phyloP scores from a whole-genome alignment of 306 rosid species.

The Fagus sylvatica region DNA sequence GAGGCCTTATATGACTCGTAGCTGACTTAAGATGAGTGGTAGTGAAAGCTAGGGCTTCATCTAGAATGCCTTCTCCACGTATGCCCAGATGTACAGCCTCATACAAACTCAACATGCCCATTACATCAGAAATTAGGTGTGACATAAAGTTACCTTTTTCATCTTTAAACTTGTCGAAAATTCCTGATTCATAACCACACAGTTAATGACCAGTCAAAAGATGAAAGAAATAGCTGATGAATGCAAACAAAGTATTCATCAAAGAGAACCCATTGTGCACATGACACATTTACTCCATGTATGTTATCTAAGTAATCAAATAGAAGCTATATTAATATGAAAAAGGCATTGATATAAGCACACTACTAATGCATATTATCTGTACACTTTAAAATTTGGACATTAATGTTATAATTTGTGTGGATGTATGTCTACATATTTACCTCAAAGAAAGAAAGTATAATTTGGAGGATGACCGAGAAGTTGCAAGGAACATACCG shows the following conservation, averaged over 20 bases:
- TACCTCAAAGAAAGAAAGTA: not conserved
- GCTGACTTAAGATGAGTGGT: conserved; percentile 29
- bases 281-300: no score
- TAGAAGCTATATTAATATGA: no score
- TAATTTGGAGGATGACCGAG: not conserved
- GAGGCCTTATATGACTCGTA: not conserved
- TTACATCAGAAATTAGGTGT: not conserved
- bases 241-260: no score
- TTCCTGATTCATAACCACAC: not conserved
- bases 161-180: conserved; percentile 16
- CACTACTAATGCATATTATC: no score
- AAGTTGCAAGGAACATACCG: no score
- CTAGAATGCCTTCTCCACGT: conserved; percentile 20
- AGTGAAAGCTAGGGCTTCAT: conserved; percentile 27
- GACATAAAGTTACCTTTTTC: conserved; percentile 13
- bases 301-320: no score
- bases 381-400: no score
- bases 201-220: not conserved
- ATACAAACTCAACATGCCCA: conserved; percentile 23
- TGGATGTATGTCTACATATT: no score
- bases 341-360: no score
- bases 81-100: conserved; percentile 28
- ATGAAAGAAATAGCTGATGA: no score
- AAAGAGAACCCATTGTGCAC: no score
- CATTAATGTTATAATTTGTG: no score